Conservation (phyloP, 2,329 filamentous ascomycete species). For the Tolypocladium amazonense region DNA sequence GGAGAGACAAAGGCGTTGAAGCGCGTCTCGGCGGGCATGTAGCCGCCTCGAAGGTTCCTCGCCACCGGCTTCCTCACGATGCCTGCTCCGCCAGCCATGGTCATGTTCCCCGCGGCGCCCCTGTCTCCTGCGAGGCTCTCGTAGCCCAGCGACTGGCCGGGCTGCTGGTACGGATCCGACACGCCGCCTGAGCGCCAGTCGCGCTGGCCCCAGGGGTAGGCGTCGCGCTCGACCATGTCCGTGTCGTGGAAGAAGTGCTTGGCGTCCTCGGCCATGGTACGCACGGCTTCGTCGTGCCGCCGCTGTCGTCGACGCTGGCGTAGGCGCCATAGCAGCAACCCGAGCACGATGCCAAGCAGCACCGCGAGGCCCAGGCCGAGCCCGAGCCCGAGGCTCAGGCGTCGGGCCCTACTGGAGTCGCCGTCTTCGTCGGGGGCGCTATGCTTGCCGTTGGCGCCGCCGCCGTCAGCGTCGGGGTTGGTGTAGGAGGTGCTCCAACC, state of each 20-base stretch:
- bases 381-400: constrained; percentile 51
- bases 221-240: constrained; percentile 34
- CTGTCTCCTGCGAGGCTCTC: constrained; percentile 33
- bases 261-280: constrained; percentile 38
- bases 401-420: constrained; percentile 11
- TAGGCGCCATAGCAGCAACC: constrained; percentile 40
- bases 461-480: constrained; percentile 25
- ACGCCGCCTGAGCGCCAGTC: constrained; percentile 38
- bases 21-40: constrained; percentile 19
- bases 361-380: constrained; percentile 45
- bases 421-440: constrained; percentile 13
- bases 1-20: constrained; percentile 15
- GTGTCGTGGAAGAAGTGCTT: constrained; percentile 32
- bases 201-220: constrained; percentile 17
- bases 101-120: neutral
- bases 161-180: constrained; percentile 21
- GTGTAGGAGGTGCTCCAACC: constrained; percentile 40
- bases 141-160: constrained; percentile 34
- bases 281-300: constrained; percentile 35
- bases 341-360: constrained; percentile 32
- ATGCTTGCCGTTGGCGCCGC: neutral
- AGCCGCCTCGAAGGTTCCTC: constrained; percentile 17
- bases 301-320: constrained; percentile 22
- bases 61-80: constrained; percentile 23
- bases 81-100: constrained; percentile 15